phyloP scores from a whole-genome alignment of 208 protist species.

The Vickermania spadyakhi region DNA sequence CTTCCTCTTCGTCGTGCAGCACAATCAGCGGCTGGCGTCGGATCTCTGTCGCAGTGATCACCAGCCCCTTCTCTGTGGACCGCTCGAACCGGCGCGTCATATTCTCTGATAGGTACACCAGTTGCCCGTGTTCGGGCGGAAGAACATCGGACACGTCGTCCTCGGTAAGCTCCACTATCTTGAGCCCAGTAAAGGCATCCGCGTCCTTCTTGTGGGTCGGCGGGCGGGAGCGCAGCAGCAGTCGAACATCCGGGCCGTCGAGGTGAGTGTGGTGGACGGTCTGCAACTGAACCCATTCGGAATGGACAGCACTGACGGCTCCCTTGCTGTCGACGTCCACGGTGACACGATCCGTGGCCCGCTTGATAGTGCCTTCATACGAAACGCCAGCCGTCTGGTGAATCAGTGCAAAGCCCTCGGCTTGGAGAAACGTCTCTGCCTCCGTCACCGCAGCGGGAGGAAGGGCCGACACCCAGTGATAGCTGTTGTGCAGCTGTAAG shows the following conservation, averaged over 20 bases:
- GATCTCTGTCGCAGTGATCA: conserved; percentile 51
- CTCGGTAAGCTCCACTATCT: conserved; percentile 54
- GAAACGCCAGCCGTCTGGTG: conserved; percentile 18
- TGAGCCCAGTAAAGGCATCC: conserved; percentile 36
- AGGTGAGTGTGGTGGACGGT: conserved; percentile 62
- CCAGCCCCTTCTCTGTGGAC: conserved; percentile 45
- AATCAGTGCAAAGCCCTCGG: conserved; percentile 44
- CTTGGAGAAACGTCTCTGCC: conserved; percentile 38
- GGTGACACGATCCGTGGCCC: conserved; percentile 52
- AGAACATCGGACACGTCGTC: conserved; percentile 81
- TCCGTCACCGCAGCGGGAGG: conserved; percentile 36
- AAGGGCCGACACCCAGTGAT: conserved; percentile 66
- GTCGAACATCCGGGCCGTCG: conserved; percentile 47
- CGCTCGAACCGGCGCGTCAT: conserved; percentile 73
- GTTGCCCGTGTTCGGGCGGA: conserved; percentile 74
- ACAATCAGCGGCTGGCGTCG: conserved; percentile 85
- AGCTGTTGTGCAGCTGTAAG: conserved; percentile 74
- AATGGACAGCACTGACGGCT: conserved; percentile 45
- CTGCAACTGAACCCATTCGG: conserved; percentile 73
- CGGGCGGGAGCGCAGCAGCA: conserved; percentile 69
- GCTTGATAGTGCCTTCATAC: conserved; percentile 74
- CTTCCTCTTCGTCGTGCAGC: conserved; percentile 79
- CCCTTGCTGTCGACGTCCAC: conserved; percentile 58
- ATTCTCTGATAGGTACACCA: conserved; percentile 87
- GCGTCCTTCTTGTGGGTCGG: conserved; percentile 44